These are phyloP conservation scores for Skeletonema potamos DNA, from an alignment of 108 stramenopile genomes.

Conservation along the genomic window DNA sequence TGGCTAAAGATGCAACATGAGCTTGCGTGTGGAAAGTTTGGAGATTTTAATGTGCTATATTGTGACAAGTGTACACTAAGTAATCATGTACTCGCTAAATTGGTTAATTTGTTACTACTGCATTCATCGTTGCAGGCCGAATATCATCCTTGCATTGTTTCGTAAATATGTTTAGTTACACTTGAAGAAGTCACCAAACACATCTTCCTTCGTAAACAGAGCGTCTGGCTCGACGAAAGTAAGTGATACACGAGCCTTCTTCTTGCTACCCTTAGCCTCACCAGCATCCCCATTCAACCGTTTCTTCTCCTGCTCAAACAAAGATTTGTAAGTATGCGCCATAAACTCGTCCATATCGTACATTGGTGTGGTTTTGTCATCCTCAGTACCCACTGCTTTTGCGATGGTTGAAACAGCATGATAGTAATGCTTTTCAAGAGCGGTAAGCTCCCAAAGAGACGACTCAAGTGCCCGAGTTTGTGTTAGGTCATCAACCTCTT, in stretches of 20 bases:
- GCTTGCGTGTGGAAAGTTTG: no score
- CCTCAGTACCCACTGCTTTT: conserved; percentile 58
- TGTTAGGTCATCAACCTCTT: conserved; percentile 65
- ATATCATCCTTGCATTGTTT: no score
- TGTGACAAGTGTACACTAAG: background rate
- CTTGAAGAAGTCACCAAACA: conserved; percentile 51
- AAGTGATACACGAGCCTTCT: conserved; percentile 57
- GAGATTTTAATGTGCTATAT: background rate
- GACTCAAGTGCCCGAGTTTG: conserved; percentile 78
- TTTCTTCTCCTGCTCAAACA: conserved; percentile 83
- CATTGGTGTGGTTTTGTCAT: conserved; percentile 64
- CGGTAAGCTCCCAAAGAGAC: conserved; percentile 90
- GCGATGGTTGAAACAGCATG: conserved; percentile 86
- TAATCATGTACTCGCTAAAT: background rate
- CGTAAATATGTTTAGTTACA: background rate
- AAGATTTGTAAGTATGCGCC: conserved; percentile 75
- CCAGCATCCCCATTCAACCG: conserved; percentile 17
- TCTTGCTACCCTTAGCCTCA: conserved; percentile 26
- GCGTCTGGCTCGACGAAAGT: conserved; percentile 64
- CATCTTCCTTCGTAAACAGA: conserved; percentile 63
- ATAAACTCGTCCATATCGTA: conserved; percentile 84
- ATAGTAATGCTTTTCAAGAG: conserved; percentile 88
- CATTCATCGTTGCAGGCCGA: no score
- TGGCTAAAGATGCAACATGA: background rate
- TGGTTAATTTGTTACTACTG: background rate